Percentiles rank a stretch among this genome's conserved stretches.
Conservation (phyloP, 805 yeast genomes). For the Brettanomyces sp. region DNA sequence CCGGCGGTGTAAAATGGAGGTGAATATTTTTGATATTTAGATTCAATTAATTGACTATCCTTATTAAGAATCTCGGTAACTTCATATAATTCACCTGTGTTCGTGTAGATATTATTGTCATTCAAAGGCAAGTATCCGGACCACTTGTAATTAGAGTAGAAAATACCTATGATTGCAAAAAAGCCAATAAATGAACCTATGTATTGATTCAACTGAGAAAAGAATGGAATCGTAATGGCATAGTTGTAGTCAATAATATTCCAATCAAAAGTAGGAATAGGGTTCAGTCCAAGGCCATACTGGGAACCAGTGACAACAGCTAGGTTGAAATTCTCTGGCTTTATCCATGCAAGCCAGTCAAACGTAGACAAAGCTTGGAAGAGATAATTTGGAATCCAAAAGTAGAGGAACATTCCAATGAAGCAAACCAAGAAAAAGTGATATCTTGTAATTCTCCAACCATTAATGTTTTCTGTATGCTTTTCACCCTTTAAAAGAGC, state of each 20-base stretch:
- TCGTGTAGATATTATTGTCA: slow-evolving; percentile 17
- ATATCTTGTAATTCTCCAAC: slow-evolving; percentile 51
- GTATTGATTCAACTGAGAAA: slow-evolving; percentile 32
- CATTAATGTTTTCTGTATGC: slow-evolving; percentile 38
- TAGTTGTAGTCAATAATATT: slow-evolving; percentile 46
- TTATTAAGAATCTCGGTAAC: slow-evolving; percentile 37
- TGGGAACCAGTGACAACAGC: slow-evolving; percentile 54
- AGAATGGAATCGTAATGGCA: slow-evolving; percentile 56
- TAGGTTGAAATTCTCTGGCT: slow-evolving; percentile 40
- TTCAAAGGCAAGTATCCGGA: slow-evolving; percentile 15
- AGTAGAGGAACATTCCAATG: slow-evolving; percentile 27
- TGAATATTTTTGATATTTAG: slow-evolving; percentile 43
- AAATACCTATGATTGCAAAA: slow-evolving; percentile 45
- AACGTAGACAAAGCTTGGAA: slow-evolving; percentile 49
- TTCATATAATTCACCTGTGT: slow-evolving; percentile 38
- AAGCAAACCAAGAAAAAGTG: slow-evolving; percentile 37
- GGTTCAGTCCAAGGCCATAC: slow-evolving; percentile 54
- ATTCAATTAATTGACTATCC: slow-evolving; percentile 32
- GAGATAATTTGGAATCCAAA: slow-evolving; percentile 53
- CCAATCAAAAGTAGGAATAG: slow-evolving; percentile 57
- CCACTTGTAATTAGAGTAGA: slow-evolving; percentile 46
- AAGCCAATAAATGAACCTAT: slow-evolving; percentile 41
- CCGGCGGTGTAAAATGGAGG: slow-evolving; percentile 64
- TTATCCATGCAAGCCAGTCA: slow-evolving; percentile 57
- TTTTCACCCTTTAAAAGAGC: slow-evolving; percentile 33